A percentile compares a stretch with the other conserved stretches of the same genome.
Evolutionary conservation across 805 yeast species (phyloP).

Genomic region (Wickerhamiella musiphila): DNA sequence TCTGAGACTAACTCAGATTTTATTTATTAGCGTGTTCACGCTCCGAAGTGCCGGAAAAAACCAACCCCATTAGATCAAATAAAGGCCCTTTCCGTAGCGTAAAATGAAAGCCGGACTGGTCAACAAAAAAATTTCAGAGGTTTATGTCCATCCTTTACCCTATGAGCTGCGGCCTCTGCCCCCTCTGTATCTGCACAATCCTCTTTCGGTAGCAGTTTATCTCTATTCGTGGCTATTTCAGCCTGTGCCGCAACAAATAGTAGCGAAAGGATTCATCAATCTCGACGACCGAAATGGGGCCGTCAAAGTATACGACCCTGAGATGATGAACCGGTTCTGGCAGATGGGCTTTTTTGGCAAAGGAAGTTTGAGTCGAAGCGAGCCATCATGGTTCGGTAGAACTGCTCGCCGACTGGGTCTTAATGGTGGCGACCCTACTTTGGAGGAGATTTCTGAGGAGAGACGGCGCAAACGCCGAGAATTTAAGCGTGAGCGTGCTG

Average conservation of each 20-base stretch:
- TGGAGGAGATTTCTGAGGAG: conserved; percentile 60
- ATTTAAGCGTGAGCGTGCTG: conserved; percentile 54
- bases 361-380: conserved; percentile 75
- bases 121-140: conserved; percentile 13
- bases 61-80: too few relatives aligned
- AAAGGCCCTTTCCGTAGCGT: too few relatives aligned
- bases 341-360: conserved; percentile 82
- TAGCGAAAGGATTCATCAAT: conserved; percentile 11
- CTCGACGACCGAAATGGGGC: conserved; percentile 12
- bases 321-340: conserved; percentile 51
- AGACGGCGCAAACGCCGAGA: conserved; percentile 55
- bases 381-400: conserved; percentile 77
- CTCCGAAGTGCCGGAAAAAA: too few relatives aligned
- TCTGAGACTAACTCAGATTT: conserved; percentile 35
- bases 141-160: conserved; percentile 41
- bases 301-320: conserved; percentile 22
- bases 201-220: conserved; percentile 42
- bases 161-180: conserved; percentile 34
- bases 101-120: conserved; percentile 8
- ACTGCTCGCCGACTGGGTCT: conserved; percentile 38
- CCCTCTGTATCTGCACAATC: conserved; percentile 42
- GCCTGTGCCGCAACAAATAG: conserved; percentile 8
- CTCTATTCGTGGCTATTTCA: conserved; percentile 16
- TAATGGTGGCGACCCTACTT: conserved; percentile 21
- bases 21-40: too few relatives aligned